Conservation (phyloP, 768 basidiomycete species). For the Mycena albidolilacea region DNA sequence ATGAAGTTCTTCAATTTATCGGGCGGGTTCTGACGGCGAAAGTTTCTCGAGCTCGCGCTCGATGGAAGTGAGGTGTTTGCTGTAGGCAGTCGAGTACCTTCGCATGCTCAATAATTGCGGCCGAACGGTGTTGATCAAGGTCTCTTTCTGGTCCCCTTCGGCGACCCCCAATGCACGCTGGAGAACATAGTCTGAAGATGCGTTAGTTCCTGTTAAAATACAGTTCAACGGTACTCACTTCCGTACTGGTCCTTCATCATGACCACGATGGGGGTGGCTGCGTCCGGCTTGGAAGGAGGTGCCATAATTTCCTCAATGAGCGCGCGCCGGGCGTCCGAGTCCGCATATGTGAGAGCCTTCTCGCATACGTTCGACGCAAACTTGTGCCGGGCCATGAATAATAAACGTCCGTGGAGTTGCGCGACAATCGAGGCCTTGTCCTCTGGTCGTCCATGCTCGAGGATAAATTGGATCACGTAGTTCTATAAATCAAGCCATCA, state of each 20-base stretch:
- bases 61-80: constrained; percentile 86
- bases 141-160: constrained; percentile 80
- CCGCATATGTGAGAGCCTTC: constrained; percentile 83
- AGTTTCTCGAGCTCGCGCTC: constrained; percentile 78
- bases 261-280: constrained; percentile 76
- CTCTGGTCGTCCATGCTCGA: constrained; percentile 81
- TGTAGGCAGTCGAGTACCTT: constrained; percentile 78
- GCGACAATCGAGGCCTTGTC: constrained; percentile 79
- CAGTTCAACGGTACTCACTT: constrained; percentile 67
- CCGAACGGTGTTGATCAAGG: constrained; percentile 72
- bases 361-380: constrained; percentile 98
- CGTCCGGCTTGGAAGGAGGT: constrained; percentile 66
- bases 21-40: constrained; percentile 45
- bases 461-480: constrained; percentile 95
- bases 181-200: constrained; percentile 81
- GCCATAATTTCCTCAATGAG: constrained; percentile 89
- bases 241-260: constrained; percentile 93
- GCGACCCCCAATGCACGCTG: constrained; percentile 82
- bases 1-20: constrained; percentile 29
- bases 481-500: constrained; percentile 64
- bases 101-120: constrained; percentile 81
- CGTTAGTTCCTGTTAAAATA: neutral
- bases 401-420: constrained; percentile 82
- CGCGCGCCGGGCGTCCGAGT: constrained; percentile 71
- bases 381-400: constrained; percentile 88